These are phyloP conservation scores for Cymodocea nodosa DNA, from an alignment of 116 monocot species.

Conservation along the genomic window DNA sequence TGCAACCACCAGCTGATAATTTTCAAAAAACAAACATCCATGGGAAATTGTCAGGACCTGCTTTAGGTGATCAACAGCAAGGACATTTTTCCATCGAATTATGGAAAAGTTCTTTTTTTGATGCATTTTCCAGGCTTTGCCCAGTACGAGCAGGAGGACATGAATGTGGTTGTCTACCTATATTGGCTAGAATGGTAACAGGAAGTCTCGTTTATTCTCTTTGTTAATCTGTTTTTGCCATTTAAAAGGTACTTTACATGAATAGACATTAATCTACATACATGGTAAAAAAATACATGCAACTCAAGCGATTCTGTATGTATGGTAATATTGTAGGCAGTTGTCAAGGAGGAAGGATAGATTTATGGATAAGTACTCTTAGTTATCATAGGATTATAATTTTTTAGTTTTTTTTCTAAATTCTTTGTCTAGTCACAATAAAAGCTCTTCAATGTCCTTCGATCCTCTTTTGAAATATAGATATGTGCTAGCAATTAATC, in stretches of 20 bases:
- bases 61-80: conserved; percentile 65
- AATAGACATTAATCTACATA: not conserved
- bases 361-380: too few species aligned
- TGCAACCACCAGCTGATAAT: conserved; percentile 67
- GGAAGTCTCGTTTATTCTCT: not conserved
- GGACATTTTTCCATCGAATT: conserved; percentile 64
- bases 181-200: conserved; percentile 68
- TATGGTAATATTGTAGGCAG: too few species aligned
- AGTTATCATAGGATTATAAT: too few species aligned
- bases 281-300: too few species aligned
- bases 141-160: conserved; percentile 76
- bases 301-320: too few species aligned
- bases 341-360: too few species aligned
- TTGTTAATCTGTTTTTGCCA: not conserved
- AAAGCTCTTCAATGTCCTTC: too few species aligned
- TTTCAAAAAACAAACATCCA: conserved; percentile 15
- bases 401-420: too few species aligned
- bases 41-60: conserved; percentile 39
- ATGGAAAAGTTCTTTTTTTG: conserved; percentile 88
- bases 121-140: conserved; percentile 74
- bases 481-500: too few species aligned
- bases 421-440: too few species aligned
- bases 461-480: too few species aligned
- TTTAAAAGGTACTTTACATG: not conserved
- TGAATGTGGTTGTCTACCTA: conserved; percentile 91